These are phyloP conservation scores for Aspergillus sparsus DNA, from an alignment of 495 filamentous ascomycete genomes.

Conservation along the genomic window DNA sequence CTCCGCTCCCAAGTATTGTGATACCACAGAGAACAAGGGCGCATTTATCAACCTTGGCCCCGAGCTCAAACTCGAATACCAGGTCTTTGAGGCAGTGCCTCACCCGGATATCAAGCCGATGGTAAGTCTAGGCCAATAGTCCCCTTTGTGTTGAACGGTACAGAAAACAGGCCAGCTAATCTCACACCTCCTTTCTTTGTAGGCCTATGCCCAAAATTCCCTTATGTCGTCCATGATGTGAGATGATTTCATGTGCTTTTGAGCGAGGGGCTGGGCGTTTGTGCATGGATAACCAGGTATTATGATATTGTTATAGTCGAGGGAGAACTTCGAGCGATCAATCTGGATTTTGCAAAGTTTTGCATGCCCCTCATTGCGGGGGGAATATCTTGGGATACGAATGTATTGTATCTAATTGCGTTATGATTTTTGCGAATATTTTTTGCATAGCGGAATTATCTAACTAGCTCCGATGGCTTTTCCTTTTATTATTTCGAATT, in stretches of 20 bases:
- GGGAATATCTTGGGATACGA: constrained; percentile 20
- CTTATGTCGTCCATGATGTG: constrained; percentile 68
- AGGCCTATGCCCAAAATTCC: constrained; percentile 82
- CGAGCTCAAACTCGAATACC: constrained; percentile 85
- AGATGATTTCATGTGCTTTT: constrained; percentile 31
- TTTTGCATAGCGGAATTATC: constrained; percentile 32
- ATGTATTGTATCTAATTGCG: constrained; percentile 20
- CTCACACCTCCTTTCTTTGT: constrained; percentile 6
- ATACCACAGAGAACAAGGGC: constrained; percentile 95
- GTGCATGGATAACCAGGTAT: constrained; percentile 4
- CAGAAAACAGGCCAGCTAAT: too few species aligned
- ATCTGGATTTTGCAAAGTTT: constrained; percentile 6
- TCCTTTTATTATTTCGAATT: constrained; percentile 11
- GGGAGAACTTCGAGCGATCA: constrained; percentile 8
- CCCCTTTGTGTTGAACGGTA: background rate
- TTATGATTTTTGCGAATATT: constrained; percentile 20
- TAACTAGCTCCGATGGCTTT: constrained; percentile 13
- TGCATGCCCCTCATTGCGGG: constrained; percentile 6
- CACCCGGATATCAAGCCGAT: constrained; percentile 95
- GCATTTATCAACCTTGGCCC: constrained; percentile 97
- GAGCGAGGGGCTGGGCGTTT: constrained; percentile 19
- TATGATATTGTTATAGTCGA: background rate
- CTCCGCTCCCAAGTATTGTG: constrained; percentile 96
- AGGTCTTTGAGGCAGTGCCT: constrained; percentile 93
- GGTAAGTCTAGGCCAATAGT: constrained; percentile 52